Conservation (phyloP, 2,329 filamentous ascomycete species). For the Didymella pinodella region DNA sequence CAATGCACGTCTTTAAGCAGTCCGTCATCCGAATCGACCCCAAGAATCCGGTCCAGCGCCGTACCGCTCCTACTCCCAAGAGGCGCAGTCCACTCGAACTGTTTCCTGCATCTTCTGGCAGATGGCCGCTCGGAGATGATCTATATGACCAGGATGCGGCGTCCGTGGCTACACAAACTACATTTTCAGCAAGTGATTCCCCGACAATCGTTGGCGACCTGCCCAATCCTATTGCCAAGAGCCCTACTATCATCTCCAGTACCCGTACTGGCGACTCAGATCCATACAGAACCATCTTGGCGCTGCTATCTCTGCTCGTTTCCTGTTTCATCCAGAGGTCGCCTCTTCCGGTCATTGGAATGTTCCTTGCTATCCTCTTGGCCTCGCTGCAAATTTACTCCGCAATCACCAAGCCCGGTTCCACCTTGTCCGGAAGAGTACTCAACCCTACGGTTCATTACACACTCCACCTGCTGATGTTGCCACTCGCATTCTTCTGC, state of each 20-base stretch:
- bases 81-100: background rate
- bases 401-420: background rate
- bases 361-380: background rate
- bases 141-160: background rate
- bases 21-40: background rate
- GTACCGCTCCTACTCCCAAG: background rate
- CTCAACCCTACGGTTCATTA: background rate
- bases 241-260: background rate
- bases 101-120: background rate
- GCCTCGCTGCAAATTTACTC: background rate
- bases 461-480: background rate
- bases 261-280: background rate
- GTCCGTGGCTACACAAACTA: background rate
- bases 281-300: too few species aligned
- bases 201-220: background rate
- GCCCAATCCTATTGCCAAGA: background rate
- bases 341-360: background rate
- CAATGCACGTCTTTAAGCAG: background rate
- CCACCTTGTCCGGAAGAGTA: background rate
- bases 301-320: background rate
- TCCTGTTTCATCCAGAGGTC: too few species aligned
- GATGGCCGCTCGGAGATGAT: background rate
- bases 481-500: background rate
- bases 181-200: background rate
- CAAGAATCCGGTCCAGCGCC: background rate